Evolutionary conservation across 2,329 filamentous ascomycete genomes (phyloP), one percentile per base, ranked within the genome.

Genomic region (Fusarium cicatricum): DNA sequence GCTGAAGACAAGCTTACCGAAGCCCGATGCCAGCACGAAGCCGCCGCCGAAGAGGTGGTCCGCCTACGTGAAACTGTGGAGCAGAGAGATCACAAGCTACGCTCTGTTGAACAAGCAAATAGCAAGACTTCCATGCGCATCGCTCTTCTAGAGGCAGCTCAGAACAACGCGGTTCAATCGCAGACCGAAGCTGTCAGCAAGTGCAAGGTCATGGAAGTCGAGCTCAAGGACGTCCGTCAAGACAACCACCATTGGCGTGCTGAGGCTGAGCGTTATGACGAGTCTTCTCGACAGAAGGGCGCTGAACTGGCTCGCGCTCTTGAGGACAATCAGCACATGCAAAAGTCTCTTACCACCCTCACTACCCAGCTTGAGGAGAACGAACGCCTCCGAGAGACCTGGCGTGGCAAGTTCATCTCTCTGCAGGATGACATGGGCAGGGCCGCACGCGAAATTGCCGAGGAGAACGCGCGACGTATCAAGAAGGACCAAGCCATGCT

Each of bases 351-450:
- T 53, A 85, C 88, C 58, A 88, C 87, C 17, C 81, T 97, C 50
- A 86, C 88, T 58, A 84, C 84, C 39, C 92, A 96, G 71, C 85
- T 95, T 36, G 88, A 95, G 69, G 93, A 97, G 76, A 94, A 92
- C 69, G 87, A 93, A 70, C 87, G 89, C 60, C 85, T 96, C 55
- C 89, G 92, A 53, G 91, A 97, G 71, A 87, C 83, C 57, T 93
- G 96, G 85, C 89, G 92, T 64, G 81, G 82, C 72, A 96, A 95
- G 75, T 90, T 97, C 69, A 86, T 94, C 66, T 87, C 87, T 55
- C 80, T 99, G 33, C 93, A 98, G 74, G 85, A 92, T 60, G 92
- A 97, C 66, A 94, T 98, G 89, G 85, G 87, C 28, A 81, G 81
- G 51, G 90, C 92, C 42, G 88, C 91, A 47, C 86, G 86, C 40